Conservation (phyloP, 2,329 filamentous ascomycete genomes). For the Stachybotrys chartarum region DNA sequence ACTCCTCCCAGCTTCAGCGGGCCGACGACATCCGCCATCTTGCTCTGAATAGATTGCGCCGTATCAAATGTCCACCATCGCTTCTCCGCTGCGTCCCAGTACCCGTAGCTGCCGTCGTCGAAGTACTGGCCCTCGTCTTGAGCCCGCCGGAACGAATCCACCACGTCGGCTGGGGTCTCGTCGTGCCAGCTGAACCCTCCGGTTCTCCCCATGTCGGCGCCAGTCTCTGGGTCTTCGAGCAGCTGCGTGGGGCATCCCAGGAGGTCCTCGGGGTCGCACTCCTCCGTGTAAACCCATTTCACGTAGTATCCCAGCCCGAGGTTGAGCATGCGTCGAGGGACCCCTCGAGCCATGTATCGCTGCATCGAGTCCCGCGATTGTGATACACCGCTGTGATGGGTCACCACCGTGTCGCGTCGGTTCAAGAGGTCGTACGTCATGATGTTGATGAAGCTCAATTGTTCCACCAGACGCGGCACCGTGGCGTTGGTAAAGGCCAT, state of each 20-base stretch:
- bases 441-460: constrained; percentile 61
- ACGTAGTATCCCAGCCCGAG: constrained; percentile 61
- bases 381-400: constrained; percentile 57
- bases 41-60: constrained; percentile 48
- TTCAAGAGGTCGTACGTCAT: constrained; percentile 69
- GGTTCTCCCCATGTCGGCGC: constrained; percentile 49
- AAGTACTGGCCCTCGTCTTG: constrained; percentile 39
- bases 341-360: constrained; percentile 51
- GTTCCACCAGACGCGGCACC: constrained; percentile 48
- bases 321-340: constrained; percentile 46
- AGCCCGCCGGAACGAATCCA: constrained; percentile 51
- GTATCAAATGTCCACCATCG: constrained; percentile 74
- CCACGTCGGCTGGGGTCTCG: constrained; percentile 43
- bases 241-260: constrained; percentile 47
- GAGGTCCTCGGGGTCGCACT: constrained; percentile 31
- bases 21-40: constrained; percentile 54
- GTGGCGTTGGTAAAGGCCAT: constrained; percentile 56
- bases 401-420: constrained; percentile 55
- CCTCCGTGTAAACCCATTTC: constrained; percentile 53
- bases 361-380: constrained; percentile 47
- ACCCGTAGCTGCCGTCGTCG: constrained; percentile 62
- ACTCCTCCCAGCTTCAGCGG: constrained; percentile 56
- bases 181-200: constrained; percentile 56
- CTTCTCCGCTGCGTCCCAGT: constrained; percentile 51
- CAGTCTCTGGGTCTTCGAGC: constrained; percentile 52